These are phyloP conservation scores for Anisodus acutangulus DNA, from an alignment of 257 asterid species.

Conservation along the genomic window DNA sequence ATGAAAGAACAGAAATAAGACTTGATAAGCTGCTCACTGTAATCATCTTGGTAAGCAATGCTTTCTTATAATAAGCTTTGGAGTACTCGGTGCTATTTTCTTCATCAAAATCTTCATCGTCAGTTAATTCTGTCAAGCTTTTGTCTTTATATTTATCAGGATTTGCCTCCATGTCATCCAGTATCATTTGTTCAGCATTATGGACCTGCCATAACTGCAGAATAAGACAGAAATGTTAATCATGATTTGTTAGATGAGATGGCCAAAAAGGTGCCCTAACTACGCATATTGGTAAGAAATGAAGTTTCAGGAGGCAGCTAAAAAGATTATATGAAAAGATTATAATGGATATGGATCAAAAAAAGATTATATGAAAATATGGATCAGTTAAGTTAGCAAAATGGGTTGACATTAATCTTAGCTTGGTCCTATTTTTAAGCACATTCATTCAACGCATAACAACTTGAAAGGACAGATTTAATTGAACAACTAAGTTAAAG, in stretches of 20 bases:
- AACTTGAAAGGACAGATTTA: constrained; percentile 2
- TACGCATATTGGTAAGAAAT: background rate
- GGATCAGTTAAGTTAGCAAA: background rate
- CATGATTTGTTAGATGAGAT: background rate
- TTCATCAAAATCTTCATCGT: constrained; percentile 76
- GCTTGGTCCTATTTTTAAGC: constrained; percentile 18
- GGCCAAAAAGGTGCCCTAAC: background rate
- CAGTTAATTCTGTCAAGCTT: constrained; percentile 65
- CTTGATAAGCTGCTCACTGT: constrained; percentile 50
- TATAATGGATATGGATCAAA: too few relatives aligned
- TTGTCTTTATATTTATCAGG: constrained; percentile 74
- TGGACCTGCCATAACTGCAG: constrained; percentile 90
- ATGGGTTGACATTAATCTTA: background rate
- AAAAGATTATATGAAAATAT: background rate
- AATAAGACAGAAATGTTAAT: background rate
- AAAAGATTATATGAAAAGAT: background rate
- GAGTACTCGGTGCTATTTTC: constrained; percentile 65
- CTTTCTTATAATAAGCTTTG: constrained; percentile 73
- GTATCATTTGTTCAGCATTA: constrained; percentile 94
- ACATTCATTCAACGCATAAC: constrained; percentile 2
- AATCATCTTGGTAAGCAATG: constrained; percentile 61
- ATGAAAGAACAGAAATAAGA: constrained; percentile 26
- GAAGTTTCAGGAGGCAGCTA: background rate
- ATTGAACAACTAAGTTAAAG: constrained; percentile 13
- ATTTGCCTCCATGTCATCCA: constrained; percentile 85